A percentile compares a stretch with the other conserved stretches of the same genome.
Evolutionary conservation across 1,139 yeast genomes (phyloP).

Genomic region (Groenewaldozyma sp.): DNA sequence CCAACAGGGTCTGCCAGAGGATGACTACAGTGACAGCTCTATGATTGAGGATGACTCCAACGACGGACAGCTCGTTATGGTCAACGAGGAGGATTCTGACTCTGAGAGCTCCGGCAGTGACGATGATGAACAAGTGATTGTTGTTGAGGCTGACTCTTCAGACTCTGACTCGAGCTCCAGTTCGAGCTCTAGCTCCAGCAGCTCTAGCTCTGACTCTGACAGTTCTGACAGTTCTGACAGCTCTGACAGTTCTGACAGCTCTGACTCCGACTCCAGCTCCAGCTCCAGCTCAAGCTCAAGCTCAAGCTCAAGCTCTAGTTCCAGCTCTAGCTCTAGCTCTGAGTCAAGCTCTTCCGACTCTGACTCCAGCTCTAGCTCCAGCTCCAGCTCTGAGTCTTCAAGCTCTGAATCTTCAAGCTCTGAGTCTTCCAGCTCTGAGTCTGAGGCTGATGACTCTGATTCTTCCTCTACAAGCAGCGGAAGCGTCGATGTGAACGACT

Average conservation of each 20-base stretch:
- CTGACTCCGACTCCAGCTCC: slow-evolving; percentile 20
- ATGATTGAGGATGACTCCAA: slow-evolving; percentile 14
- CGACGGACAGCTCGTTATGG: slow-evolving; percentile 10
- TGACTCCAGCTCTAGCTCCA: slow-evolving; percentile 18
- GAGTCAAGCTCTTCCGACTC: slow-evolving; percentile 22
- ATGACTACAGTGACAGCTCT: slow-evolving; percentile 14
- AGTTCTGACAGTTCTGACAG: slow-evolving; percentile 18
- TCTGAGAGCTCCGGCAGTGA: slow-evolving; percentile 19
- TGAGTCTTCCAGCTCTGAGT: slow-evolving; percentile 20
- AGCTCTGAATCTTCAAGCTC: slow-evolving; percentile 21
- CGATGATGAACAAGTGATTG: too few species aligned
- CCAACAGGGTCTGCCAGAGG: slow-evolving; percentile 1
- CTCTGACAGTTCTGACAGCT: slow-evolving; percentile 20
- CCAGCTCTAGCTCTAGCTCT: slow-evolving; percentile 21
- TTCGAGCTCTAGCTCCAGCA: slow-evolving; percentile 16
- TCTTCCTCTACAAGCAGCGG: background rate
- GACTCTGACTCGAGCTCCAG: slow-evolving; percentile 10
- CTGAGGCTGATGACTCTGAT: slow-evolving; percentile 18
- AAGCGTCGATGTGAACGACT: slow-evolving; percentile 8
- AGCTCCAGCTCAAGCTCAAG: slow-evolving; percentile 24
- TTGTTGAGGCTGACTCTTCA: slow-evolving; percentile 13
- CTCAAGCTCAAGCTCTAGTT: slow-evolving; percentile 19
- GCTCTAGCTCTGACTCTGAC: slow-evolving; percentile 19
- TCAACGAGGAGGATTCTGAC: slow-evolving; percentile 24
- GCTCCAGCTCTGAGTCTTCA: slow-evolving; percentile 20